Evolutionary conservation across 148 eudicot genomes (phyloP).

Genomic region (Persicaria maculosa): DNA sequence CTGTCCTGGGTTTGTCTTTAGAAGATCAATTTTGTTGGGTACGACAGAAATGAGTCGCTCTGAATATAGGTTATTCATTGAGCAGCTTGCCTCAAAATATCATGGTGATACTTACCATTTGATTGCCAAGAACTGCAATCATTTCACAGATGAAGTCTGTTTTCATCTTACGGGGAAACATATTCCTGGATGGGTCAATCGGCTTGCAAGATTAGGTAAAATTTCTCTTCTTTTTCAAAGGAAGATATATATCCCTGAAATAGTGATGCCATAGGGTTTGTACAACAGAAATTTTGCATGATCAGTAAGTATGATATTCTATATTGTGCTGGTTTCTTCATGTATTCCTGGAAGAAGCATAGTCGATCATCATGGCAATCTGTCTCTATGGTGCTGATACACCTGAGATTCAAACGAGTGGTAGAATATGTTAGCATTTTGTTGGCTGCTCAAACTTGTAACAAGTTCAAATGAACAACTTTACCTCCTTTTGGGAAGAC

Average conservation of each 20-base stretch:
- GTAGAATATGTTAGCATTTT: neutral
- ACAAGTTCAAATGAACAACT: no score
- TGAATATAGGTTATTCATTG: constrained; percentile 76
- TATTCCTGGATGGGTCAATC: constrained; percentile 95
- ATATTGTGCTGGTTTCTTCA: neutral
- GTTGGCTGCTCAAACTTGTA: no score
- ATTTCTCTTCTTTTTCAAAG: constrained; percentile 8
- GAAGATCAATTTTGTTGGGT: constrained; percentile 70
- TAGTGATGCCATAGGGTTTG: neutral
- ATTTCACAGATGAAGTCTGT: constrained; percentile 83
- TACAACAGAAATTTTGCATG: neutral
- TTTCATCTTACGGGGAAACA: constrained; percentile 63
- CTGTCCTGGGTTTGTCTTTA: constrained; percentile 82
- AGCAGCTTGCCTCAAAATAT: constrained; percentile 62
- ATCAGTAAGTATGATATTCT: neutral
- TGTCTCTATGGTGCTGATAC: neutral
- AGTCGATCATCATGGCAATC: neutral
- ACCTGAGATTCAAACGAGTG: neutral
- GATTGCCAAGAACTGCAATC: constrained; percentile 94
- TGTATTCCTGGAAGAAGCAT: neutral
- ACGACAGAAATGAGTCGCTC: constrained; percentile 69
- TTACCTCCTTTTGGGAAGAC: neutral
- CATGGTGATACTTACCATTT: constrained; percentile 86
- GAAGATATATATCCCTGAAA: neutral
- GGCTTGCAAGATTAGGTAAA: constrained; percentile 77